Percentiles rank a stretch among this genome's conserved stretches.
Evolutionary conservation across 352 stramenopile species (phyloP).

Genomic region (Plasmopara halstedii): DNA sequence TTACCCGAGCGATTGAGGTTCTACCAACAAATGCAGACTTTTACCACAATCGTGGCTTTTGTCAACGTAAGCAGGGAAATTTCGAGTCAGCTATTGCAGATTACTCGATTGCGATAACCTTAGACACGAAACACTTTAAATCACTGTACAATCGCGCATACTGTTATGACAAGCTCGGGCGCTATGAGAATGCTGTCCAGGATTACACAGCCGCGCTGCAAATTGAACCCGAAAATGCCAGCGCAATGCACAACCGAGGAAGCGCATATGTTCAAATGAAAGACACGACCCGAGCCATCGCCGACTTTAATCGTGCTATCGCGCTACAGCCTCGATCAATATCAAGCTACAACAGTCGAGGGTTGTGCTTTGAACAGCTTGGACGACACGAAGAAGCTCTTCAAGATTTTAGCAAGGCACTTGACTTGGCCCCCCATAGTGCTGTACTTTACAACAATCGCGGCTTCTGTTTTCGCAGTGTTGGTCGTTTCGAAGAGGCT

Average conservation of each 20-base stretch:
- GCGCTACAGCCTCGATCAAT: constrained; percentile 44
- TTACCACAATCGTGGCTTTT: constrained; percentile 82
- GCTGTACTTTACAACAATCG: constrained; percentile 82
- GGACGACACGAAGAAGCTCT: constrained; percentile 54
- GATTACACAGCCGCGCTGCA: constrained; percentile 73
- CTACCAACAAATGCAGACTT: constrained; percentile 69
- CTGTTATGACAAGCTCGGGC: constrained; percentile 75
- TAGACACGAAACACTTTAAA: constrained; percentile 80
- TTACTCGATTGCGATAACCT: constrained; percentile 63
- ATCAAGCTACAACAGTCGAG: constrained; percentile 77
- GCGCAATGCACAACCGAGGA: constrained; percentile 78
- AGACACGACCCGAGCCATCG: constrained; percentile 41
- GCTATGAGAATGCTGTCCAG: constrained; percentile 48
- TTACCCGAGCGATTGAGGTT: constrained; percentile 71
- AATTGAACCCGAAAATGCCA: constrained; percentile 66
- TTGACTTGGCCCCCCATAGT: constrained; percentile 63
- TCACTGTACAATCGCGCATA: constrained; percentile 86
- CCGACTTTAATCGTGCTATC: constrained; percentile 65
- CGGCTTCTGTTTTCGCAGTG: constrained; percentile 77
- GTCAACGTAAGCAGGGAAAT: constrained; percentile 72
- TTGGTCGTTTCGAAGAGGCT: constrained; percentile 61
- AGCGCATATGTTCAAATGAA: constrained; percentile 79
- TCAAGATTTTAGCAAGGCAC: constrained; percentile 58
- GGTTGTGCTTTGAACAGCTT: constrained; percentile 69
- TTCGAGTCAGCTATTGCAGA: constrained; percentile 73